Evolutionary conservation across 805 yeast genomes (phyloP), one percentile per base, ranked within the genome.

Genomic region (Martiniozyma abietophila): DNA sequence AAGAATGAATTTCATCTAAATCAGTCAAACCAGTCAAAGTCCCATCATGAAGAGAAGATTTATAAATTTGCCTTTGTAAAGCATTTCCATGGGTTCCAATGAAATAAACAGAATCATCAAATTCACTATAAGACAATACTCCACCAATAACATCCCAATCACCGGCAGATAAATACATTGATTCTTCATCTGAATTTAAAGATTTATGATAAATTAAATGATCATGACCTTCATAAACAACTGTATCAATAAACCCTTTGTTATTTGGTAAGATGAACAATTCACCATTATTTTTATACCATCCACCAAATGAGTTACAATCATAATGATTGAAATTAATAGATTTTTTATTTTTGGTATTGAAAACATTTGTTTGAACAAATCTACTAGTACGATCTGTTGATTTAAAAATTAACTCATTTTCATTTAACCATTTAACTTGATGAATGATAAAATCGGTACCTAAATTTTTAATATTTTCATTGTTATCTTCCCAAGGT

Each of bases 151-250:
- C 65, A 46, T 73, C 78, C 69, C 69, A 71, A 2, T 60, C 48
- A 11, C 77, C 78, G 2, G 41, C 32, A 0, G 76, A 65, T 7
- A 73, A 35, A 19, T 53, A 25, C 31, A 65, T 59, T 1, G 75
- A 75, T 4, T 53, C 48, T 0, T 58, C 46, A 22, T 67, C 50
- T 5, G 56, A 49, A 9, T 39, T 21, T 8, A 29, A 18, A 2
- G 69, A 60, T 12, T 67, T 57, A 45, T 73, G 80, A 49, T 70
- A 74, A 2, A 75, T 83, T 31, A 82, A 54, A 50, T 81, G 92
- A 41, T 69, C 72, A 51, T 56, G 78, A 0, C 80, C 78, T 8
- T 49, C 62, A 22, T 62, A 65, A 12, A 69, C 74, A 10, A 74
- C 65, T 3, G 73, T 56, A 50, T 81, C 92, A 32, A 81, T 62